Evolutionary conservation across 169 alveolate species (phyloP).

Genomic region (Plasmodium knowlesi): DNA sequence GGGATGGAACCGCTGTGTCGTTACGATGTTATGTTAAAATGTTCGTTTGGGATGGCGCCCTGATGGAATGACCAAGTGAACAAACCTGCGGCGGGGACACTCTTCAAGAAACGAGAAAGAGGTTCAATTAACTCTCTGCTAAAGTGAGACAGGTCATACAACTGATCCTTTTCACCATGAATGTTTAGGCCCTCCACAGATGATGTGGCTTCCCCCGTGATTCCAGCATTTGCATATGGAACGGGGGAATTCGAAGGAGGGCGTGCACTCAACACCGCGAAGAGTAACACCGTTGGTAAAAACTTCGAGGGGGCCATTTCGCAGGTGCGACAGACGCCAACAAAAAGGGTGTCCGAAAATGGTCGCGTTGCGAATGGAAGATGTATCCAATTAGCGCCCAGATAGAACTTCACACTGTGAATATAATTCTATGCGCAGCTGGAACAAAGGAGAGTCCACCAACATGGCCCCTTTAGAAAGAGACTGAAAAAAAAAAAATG

Average conservation of each 20-base stretch:
- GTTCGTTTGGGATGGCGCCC: neutral
- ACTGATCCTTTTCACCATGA: neutral
- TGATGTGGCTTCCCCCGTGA: neutral
- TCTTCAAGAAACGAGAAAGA: constrained; percentile 17
- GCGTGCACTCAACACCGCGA: neutral
- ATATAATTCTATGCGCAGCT: neutral
- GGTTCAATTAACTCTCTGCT: constrained; percentile 15
- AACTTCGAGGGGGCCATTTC: constrained; percentile 8
- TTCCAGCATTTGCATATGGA: constrained; percentile 8
- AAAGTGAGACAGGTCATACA: constrained; percentile 20
- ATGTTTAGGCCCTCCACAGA: neutral
- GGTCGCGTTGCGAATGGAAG: neutral
- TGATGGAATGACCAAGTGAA: neutral
- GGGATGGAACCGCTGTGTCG: neutral
- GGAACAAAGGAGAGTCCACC: neutral
- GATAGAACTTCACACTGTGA: neutral
- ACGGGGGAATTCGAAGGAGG: neutral
- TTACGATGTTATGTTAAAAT: neutral
- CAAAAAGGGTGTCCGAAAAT: neutral
- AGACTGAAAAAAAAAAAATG: neutral
- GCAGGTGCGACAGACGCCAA: neutral
- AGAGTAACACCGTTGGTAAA: neutral
- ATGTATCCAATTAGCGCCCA: neutral
- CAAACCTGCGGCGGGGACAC: constrained; percentile 36
- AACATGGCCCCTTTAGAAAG: neutral